Base-by-base conservation (phyloP, 352 stramenopile species). In the Phytopythium aichiense region DNA sequence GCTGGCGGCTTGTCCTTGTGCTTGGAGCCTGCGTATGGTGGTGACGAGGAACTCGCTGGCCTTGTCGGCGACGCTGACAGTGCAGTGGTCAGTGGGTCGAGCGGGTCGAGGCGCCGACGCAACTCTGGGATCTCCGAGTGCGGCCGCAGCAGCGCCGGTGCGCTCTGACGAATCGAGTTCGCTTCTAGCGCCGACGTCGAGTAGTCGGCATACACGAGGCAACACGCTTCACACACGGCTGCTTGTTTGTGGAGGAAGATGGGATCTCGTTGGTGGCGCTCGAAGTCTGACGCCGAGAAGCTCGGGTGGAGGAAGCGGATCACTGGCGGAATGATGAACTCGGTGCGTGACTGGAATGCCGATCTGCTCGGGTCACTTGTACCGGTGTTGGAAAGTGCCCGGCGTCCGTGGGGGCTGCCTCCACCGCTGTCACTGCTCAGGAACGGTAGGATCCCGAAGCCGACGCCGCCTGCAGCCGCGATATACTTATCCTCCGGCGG, bases 241-340 rank as follows among this genome's bases (percentile, higher is more conserved):
- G 92, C 87, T 4, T 80, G 88, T 71, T 98, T 98, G 69, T 97
- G 94, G 8, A 98, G 67, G 65, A 98, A 99, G 28, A 98, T 88
- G 18, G 95, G 92, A 60, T 99, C 96, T 57, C 79, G 71, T 13
- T 88, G 86, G 60, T 98, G 96, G 48, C 87, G 78, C 31, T 77
- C 66, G 72, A 98, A 98, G 33, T 95, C 91, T 23, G 89, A 76
- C 2, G 77, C 68, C 0, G 73, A 70, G 37, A 98, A 80, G 16
- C 78, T 91, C 20, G 92, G 93, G 63, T 99, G 92, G 7, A 97
- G 64, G 28, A 86, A 92, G 55, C 89, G 77, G 58, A 99, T 89
- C n/a, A 98, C 81, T 3, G 95, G 96, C 12, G 96, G 95, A 25
- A 99, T 89, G 1, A 83, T 66, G 1, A 96, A 65, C 62, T 97